phyloP scores from a whole-genome alignment of 768 basidiomycete genomes.

The Hortiboletus flavorubellus region DNA sequence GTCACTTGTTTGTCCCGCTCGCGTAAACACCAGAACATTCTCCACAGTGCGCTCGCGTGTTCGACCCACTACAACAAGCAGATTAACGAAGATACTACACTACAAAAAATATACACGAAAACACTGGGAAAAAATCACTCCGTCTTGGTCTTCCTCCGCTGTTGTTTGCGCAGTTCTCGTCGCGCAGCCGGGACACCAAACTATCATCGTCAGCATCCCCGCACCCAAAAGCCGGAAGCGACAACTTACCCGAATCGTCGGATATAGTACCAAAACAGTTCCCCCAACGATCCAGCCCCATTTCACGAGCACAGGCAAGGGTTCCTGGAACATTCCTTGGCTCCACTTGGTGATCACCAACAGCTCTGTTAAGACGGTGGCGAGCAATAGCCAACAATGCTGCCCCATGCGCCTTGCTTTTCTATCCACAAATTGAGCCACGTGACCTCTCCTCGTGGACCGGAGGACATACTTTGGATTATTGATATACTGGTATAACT shows the following conservation, averaged over 20 bases:
- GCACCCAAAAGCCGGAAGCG: not conserved
- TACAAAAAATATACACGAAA: not conserved
- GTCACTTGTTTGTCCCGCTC: constrained; percentile 23
- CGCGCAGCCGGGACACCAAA: constrained; percentile 63
- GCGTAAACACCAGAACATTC: constrained; percentile 34
- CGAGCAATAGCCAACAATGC: constrained; percentile 82
- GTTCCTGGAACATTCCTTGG: constrained; percentile 60
- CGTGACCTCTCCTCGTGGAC: not conserved
- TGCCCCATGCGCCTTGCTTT: constrained; percentile 87
- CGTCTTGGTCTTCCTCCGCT: constrained; percentile 34
- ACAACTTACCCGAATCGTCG: constrained; percentile 55
- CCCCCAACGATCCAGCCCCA: constrained; percentile 64
- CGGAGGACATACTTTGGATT: constrained; percentile 60
- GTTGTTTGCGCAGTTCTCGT: constrained; percentile 44
- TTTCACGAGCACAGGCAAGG: constrained; percentile 60
- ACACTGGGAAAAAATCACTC: constrained; percentile 14
- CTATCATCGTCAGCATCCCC: constrained; percentile 34
- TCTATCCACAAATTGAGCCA: constrained; percentile 37
- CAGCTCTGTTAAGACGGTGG: constrained; percentile 80
- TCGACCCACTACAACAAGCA: constrained; percentile 10
- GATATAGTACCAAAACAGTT: constrained; percentile 64
- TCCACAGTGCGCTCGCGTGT: constrained; percentile 6
- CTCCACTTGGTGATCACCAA: constrained; percentile 84
- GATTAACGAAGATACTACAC: not conserved
- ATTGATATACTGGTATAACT: constrained; percentile 80